phyloP scores from a whole-genome alignment of 176 grass and related monocot species.

The Carex cristatella region DNA sequence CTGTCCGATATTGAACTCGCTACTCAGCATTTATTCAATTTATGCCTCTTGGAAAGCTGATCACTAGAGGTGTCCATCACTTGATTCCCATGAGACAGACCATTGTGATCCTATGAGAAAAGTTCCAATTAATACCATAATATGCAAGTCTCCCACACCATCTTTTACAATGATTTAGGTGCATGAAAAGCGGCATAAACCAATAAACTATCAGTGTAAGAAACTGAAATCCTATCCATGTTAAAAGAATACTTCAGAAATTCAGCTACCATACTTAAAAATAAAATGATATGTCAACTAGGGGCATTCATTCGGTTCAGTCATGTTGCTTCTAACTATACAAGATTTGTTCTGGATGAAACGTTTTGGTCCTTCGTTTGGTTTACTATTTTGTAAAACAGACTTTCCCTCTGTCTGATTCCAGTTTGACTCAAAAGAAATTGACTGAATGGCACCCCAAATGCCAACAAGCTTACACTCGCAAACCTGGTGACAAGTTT shows the following conservation, averaged over 20 bases:
- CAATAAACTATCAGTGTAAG: neutral
- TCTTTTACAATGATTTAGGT: neutral
- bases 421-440: neutral
- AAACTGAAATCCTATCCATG: neutral
- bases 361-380: neutral
- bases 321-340: neutral
- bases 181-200: neutral
- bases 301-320: neutral
- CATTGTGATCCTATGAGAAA: constrained; percentile 20
- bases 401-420: neutral
- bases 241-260: neutral
- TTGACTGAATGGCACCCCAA: neutral
- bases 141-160: neutral
- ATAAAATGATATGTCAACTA: neutral
- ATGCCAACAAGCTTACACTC: neutral
- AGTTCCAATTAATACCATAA: neutral
- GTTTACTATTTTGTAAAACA: neutral
- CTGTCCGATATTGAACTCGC: neutral
- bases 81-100: constrained; percentile 21
- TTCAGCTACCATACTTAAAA: neutral
- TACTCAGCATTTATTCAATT: constrained; percentile 21
- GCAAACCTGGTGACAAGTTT: neutral
- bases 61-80: constrained; percentile 22
- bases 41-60: constrained; percentile 37
- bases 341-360: neutral